These are phyloP conservation scores for Dioszegia hungarica DNA, from an alignment of 768 basidiomycete genomes.

Conservation along the genomic window DNA sequence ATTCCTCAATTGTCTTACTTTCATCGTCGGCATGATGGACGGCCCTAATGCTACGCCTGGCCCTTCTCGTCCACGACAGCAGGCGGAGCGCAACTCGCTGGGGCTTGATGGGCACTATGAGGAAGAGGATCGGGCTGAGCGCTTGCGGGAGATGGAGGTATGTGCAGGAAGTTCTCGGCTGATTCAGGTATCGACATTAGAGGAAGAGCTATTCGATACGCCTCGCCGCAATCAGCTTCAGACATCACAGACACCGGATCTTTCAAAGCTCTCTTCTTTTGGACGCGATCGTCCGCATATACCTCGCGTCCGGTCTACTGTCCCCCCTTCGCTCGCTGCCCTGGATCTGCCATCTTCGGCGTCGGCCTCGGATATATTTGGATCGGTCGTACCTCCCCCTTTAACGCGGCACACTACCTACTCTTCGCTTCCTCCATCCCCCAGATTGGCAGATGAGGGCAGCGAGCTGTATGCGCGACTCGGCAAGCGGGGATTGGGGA, in stretches of 20 bases:
- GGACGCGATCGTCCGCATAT: neutral
- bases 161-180: neutral
- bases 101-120: neutral
- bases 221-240: neutral
- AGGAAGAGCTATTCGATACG: neutral
- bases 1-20: neutral
- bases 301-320: neutral
- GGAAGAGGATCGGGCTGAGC: neutral
- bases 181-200: neutral
- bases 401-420: constrained; percentile 28
- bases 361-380: constrained; percentile 30
- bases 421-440: constrained; percentile 39
- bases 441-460: constrained; percentile 7
- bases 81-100: neutral
- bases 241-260: neutral
- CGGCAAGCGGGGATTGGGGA: constrained; percentile 5
- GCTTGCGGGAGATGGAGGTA: neutral
- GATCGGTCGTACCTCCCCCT: neutral
- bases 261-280: neutral
- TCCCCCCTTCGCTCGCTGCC: neutral
- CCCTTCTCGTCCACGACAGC: neutral
- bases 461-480: neutral
- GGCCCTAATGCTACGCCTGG: neutral
- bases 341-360: neutral
- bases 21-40: neutral